phyloP scores from a whole-genome alignment of 306 rosid genomes.

The Quercus engelmannii region DNA sequence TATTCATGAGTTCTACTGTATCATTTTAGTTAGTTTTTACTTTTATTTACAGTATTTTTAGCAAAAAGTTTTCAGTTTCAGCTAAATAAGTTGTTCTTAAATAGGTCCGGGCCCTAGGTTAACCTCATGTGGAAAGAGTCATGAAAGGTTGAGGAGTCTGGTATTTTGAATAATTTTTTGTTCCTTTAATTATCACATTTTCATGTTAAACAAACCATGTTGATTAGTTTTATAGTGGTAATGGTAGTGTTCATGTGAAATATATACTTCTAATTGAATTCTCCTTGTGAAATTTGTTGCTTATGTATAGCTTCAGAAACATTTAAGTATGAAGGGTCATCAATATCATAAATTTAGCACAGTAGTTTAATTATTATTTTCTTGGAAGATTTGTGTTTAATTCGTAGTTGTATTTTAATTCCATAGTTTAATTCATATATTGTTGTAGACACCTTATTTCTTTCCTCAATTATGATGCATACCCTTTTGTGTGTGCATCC shows the following conservation, averaged over 20 bases:
- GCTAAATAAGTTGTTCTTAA: too few relatives aligned
- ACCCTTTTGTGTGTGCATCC: too few relatives aligned
- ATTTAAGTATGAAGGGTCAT: slow-evolving; percentile 71
- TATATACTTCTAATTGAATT: slow-evolving; percentile 18
- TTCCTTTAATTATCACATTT: background rate
- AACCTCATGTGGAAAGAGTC: background rate
- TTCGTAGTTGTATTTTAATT: background rate
- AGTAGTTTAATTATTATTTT: slow-evolving; percentile 12
- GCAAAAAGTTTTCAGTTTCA: too few relatives aligned
- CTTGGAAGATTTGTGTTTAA: background rate
- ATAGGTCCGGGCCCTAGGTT: too few relatives aligned
- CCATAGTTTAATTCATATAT: too few relatives aligned
- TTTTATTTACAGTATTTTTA: too few relatives aligned
- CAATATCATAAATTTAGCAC: slow-evolving; percentile 88
- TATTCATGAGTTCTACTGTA: too few relatives aligned
- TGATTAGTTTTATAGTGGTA: background rate
- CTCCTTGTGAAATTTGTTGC: slow-evolving; percentile 26
- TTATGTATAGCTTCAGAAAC: slow-evolving; percentile 76
- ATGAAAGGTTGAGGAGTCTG: background rate
- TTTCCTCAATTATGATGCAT: too few relatives aligned
- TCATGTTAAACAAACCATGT: background rate
- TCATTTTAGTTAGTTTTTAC: too few relatives aligned
- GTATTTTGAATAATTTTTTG: background rate
- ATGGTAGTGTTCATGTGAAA: background rate
- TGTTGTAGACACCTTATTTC: background rate